Evolutionary conservation across 495 filamentous ascomycete genomes (phyloP).

Genomic region (Trichocladium uniseriatum): DNA sequence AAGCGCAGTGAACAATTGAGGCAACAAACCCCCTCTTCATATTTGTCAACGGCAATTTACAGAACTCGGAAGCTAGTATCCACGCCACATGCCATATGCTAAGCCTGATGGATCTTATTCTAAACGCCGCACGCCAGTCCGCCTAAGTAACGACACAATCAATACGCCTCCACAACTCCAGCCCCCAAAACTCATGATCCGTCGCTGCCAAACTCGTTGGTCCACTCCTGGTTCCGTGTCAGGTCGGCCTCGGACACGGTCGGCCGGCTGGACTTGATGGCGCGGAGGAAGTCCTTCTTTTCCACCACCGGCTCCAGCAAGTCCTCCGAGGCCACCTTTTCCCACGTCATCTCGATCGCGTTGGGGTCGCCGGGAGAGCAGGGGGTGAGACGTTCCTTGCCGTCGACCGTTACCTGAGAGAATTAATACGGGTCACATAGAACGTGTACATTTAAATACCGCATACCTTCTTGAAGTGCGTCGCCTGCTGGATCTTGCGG

Average conservation of each 20-base stretch:
- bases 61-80: background rate
- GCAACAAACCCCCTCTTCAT: background rate
- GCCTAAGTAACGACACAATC: background rate
- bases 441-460: too few species aligned
- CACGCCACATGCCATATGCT: conserved; percentile 11
- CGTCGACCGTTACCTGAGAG: conserved; percentile 59
- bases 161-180: background rate
- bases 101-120: conserved; percentile 3
- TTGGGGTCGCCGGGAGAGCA: conserved; percentile 85
- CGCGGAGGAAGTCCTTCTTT: conserved; percentile 89
- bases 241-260: conserved; percentile 85
- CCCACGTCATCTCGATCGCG: conserved; percentile 91
- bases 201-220: conserved; percentile 92
- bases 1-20: background rate
- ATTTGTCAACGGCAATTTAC: conserved; percentile 1
- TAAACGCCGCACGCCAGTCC: conserved; percentile 27
- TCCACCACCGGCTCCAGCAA: conserved; percentile 79
- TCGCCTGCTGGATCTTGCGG: conserved; percentile 93
- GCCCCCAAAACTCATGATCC: conserved; percentile 38
- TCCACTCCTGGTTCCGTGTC: conserved; percentile 82
- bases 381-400: conserved; percentile 71
- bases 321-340: conserved; percentile 67
- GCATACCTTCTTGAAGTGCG: conserved; percentile 89
- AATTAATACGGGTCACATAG: too few species aligned
- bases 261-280: conserved; percentile 75